Evolutionary conservation across 75 land plant species (phyloP), one percentile per base, ranked within the genome.

Genomic region (Azolla pinnata): DNA sequence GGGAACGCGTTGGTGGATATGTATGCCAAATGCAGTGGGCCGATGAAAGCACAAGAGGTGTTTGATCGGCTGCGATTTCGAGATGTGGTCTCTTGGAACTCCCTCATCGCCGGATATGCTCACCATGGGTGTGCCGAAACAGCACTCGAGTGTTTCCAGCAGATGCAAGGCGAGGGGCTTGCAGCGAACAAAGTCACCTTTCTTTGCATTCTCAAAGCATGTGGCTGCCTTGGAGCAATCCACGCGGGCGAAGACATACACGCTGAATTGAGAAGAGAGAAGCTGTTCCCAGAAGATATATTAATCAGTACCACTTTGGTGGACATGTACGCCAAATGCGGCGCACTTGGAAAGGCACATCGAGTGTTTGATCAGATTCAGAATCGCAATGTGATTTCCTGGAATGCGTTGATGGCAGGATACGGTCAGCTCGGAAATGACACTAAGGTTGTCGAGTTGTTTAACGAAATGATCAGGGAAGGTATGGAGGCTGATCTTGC

Each of bases 71-170:
- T 79, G 70, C 64, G 60, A 16, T 54, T 33, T 33, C 56, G 70
- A 53, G 72, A 79, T 67, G 74, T 66, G 25, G 63, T 79, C 31
- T 67, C 78, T 48, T 79, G 82, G 82, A 75, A 69, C 59, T 57
- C 67, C 30, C 53, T 75, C 63, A 75, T 79, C 27, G 62, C 70
- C 0, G 72, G 82, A 18, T 75, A 70, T 42, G 38, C 53, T 59
- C 78, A 79, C 31, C 35, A 56, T 46, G 77, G 73, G 44, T 52
- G 54, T 47, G 23, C 45, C 30, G 46, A 35, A 40, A 72, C 64
- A 33, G 72, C 83, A 0, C 30, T 70, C 31, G 16, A 49, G 12
- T 30, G 73, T 1, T 81, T 72, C 32, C 4, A 2, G 7, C 56
- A 59, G 44, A 81, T 81, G 83, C 21, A 50, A 31, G 34, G 7